A percentile compares a stretch with the other conserved stretches of the same genome.
Evolutionary conservation across 1,284 basidiomycete genomes (phyloP).

Genomic region (Ustilago loliicola): DNA sequence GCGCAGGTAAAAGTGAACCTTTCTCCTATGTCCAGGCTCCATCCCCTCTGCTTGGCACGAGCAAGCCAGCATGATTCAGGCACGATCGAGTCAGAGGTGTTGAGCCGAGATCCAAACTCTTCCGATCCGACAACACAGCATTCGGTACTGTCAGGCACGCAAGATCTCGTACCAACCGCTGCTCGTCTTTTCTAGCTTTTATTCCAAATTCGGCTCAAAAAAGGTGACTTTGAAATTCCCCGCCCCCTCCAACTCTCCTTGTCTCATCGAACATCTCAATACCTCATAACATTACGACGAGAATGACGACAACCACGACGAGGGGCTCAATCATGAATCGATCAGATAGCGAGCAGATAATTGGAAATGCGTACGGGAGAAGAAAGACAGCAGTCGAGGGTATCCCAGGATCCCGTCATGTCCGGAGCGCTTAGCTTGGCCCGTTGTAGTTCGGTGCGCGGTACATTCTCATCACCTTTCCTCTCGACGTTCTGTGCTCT

Average conservation of each 20-base stretch:
- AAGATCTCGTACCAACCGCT: not conserved
- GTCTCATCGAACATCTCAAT: not conserved
- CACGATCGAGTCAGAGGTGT: no score
- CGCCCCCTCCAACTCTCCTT: no score
- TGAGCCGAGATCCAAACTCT: not conserved
- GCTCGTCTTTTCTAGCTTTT: not conserved
- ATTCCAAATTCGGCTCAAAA: slow-evolving; percentile 1
- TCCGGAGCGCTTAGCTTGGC: not conserved
- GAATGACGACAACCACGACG: no score
- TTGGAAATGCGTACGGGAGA: no score
- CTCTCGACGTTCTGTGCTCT: not conserved
- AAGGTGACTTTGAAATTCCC: slow-evolving; percentile 1
- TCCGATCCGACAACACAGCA: slow-evolving; percentile 2
- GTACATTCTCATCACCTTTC: not conserved
- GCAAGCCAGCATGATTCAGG: no score
- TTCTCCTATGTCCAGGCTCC: not conserved
- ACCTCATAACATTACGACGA: no score
- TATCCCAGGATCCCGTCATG: not conserved
- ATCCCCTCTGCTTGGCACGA: no score
- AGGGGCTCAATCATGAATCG: no score
- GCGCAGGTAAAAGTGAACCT: not conserved
- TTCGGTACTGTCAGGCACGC: not conserved
- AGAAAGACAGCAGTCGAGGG: not conserved
- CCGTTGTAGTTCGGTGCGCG: not conserved
- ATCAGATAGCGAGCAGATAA: no score